Percentiles rank a stretch among this genome's conserved stretches.
These are phyloP conservation scores for Amaranthus palmeri DNA, from an alignment of 148 eudicot species.

Conservation along the genomic window DNA sequence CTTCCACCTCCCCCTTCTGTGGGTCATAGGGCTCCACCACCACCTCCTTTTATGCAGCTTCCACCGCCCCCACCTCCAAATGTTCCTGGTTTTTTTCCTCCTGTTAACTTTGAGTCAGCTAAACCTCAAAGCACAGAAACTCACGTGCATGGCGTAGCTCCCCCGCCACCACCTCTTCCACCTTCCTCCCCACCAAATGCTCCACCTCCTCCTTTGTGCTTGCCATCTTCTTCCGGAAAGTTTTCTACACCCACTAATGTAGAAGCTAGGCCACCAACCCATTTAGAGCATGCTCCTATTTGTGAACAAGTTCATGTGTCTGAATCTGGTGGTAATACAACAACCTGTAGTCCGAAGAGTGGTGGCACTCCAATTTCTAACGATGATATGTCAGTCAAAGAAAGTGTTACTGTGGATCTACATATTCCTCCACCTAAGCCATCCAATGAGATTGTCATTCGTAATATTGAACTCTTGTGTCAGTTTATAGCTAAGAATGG, in stretches of 20 bases:
- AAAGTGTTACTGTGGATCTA: constrained; percentile 29
- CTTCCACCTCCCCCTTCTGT: constrained; percentile 27
- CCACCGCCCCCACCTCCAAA: constrained; percentile 40
- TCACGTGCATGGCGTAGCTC: constrained; percentile 21
- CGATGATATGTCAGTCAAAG: constrained; percentile 14
- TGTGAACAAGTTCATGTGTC: constrained; percentile 23
- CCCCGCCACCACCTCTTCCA: constrained; percentile 40
- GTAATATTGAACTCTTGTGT: constrained; percentile 51
- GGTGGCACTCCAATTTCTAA: constrained; percentile 18
- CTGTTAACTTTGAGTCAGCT: constrained; percentile 29
- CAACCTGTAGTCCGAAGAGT: constrained; percentile 13
- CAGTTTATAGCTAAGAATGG: constrained; percentile 57
- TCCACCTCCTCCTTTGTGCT: constrained; percentile 33
- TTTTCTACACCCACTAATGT: constrained; percentile 20
- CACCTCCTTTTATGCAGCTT: constrained; percentile 26
- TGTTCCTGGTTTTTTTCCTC: constrained; percentile 25
- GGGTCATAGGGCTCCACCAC: constrained; percentile 17
- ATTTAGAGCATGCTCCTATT: constrained; percentile 18
- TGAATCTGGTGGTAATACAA: constrained; percentile 21
- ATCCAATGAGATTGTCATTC: constrained; percentile 37
- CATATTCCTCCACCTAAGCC: constrained; percentile 52
- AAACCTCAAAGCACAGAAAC: constrained; percentile 24
- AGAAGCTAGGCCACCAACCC: constrained; percentile 20
- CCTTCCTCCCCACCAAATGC: constrained; percentile 48
- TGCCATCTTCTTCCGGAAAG: constrained; percentile 18